Evolutionary conservation across 2,329 filamentous ascomycete genomes (phyloP), one percentile per base, ranked within the genome.

Genomic region (Fusarium phyllophilum): DNA sequence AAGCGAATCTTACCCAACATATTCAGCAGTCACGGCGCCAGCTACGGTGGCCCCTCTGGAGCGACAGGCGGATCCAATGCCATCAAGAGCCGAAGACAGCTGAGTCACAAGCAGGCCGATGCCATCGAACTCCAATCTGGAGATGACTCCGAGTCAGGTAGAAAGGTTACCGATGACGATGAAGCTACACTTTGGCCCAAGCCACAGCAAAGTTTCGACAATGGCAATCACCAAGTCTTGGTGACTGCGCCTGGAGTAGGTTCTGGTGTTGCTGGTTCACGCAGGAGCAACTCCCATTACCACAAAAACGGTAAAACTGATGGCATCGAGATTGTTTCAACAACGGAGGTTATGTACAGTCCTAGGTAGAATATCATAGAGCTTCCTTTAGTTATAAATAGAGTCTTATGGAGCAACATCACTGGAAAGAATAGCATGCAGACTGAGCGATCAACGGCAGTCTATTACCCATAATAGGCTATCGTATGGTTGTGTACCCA

Each of bases 121-220:
- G 75, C 73, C 0, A 77, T 77, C 10, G 75, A 77, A 8, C 75
- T 76, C 0, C 70, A 77, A 20, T 77, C 75, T 3, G 67, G 65
- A 9, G 75, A 77, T 6, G 73, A 76, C 24, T 74, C 73, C 0
- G 75, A 74, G 24, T 77, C 70, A 0, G 75, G 62, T 0, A 70
- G 71, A 34, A 77, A 76, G 42, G 20, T 62, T 0, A 24, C 24
- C 3, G 70, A 76, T 4, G 75, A 77, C 5, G 75, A 77, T 3
- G 75, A 77, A 24, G 49, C 70, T 2, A 74, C 70, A 5, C 56
- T 77, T 7, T 77, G 75, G 75, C 58, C 62, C 1, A 60, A 55
- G 2, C 73, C 73, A 2, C 60, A 66, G 10, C 22, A 57, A 20
- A 60, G 55, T 1, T 71, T 63, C 0, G 68, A 65, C 2, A 46